Percentiles rank a stretch among this genome's conserved stretches.
Conservation (phyloP, 345 rosid species). For the Camelina neglecta region DNA sequence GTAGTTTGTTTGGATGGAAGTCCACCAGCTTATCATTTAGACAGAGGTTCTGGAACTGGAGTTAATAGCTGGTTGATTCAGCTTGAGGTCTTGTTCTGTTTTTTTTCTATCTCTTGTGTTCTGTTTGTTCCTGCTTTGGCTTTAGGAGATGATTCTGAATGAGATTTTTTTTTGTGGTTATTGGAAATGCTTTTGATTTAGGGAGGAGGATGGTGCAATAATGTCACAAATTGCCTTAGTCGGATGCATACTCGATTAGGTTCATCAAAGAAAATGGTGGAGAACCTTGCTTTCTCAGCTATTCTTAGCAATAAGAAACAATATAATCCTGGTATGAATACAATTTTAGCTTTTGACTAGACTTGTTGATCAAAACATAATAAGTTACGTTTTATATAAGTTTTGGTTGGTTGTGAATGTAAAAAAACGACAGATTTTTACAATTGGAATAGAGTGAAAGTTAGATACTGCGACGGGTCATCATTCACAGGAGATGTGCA, state of each 20-base stretch:
- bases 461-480: constrained; percentile 93
- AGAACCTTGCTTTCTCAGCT: constrained; percentile 75
- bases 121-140: constrained; percentile 15
- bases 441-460: constrained; percentile 89
- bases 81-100: constrained; percentile 68
- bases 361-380: not conserved
- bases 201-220: constrained; percentile 88
- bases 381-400: not conserved
- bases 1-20: constrained; percentile 98
- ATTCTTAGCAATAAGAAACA: constrained; percentile 60
- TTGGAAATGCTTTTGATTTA: constrained; percentile 18
- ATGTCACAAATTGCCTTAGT: constrained; percentile 59
- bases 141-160: constrained; percentile 1
- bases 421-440: constrained; percentile 58
- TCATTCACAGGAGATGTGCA: constrained; percentile 93
- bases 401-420: constrained; percentile 17
- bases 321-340: constrained; percentile 72
- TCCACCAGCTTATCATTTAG: constrained; percentile 89
- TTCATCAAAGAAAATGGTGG: constrained; percentile 75
- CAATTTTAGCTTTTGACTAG: not conserved
- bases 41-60: constrained; percentile 82
- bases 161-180: not conserved
- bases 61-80: constrained; percentile 80
- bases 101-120: constrained; percentile 14
- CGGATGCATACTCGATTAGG: constrained; percentile 77